Percentiles rank a stretch among this genome's conserved stretches.
Conservation (phyloP, 2,329 filamentous ascomycete genomes). For the Neophaeococcomyces aloes region DNA sequence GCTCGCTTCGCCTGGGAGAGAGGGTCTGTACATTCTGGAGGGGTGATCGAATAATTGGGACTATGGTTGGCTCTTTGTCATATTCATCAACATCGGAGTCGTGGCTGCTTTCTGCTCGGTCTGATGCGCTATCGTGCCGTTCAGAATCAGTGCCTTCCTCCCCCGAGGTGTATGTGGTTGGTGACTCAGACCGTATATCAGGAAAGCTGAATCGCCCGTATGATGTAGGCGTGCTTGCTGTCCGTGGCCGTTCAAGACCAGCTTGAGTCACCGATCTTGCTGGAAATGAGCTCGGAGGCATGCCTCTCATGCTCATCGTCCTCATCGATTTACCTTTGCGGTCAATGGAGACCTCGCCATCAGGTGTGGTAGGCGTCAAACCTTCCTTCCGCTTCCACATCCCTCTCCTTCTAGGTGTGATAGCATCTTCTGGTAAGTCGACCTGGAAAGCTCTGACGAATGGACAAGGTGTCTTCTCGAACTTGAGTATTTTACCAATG, state of each 20-base stretch:
- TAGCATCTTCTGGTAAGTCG: conserved; percentile 57
- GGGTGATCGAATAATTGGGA: conserved; percentile 4
- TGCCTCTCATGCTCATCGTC: conserved; percentile 16
- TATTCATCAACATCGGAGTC: conserved; percentile 5
- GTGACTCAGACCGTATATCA: conserved; percentile 3
- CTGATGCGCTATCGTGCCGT: conserved; percentile 4
- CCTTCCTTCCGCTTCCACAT: conserved; percentile 56
- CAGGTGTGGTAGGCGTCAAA: conserved; percentile 30
- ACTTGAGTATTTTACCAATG: conserved; percentile 63
- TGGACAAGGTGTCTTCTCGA: conserved; percentile 79
- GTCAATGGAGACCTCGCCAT: conserved; percentile 11
- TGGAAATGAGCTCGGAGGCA: conserved; percentile 6
- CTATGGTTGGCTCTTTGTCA: neutral
- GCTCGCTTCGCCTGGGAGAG: neutral
- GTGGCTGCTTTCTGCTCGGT: conserved; percentile 1
- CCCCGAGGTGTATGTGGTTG: conserved; percentile 4
- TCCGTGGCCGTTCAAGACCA: conserved; percentile 3
- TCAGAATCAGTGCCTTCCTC: conserved; percentile 8
- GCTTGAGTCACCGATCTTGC: neutral
- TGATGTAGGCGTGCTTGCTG: conserved; percentile 3
- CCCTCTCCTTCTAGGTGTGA: conserved; percentile 54
- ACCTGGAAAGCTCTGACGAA: conserved; percentile 70
- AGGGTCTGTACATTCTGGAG: conserved; percentile 3
- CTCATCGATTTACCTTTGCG: conserved; percentile 14
- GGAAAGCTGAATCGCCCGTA: conserved; percentile 3